Conservation (phyloP, 2,329 filamentous ascomycete species). For the Ploettnerulaceae sp. region DNA sequence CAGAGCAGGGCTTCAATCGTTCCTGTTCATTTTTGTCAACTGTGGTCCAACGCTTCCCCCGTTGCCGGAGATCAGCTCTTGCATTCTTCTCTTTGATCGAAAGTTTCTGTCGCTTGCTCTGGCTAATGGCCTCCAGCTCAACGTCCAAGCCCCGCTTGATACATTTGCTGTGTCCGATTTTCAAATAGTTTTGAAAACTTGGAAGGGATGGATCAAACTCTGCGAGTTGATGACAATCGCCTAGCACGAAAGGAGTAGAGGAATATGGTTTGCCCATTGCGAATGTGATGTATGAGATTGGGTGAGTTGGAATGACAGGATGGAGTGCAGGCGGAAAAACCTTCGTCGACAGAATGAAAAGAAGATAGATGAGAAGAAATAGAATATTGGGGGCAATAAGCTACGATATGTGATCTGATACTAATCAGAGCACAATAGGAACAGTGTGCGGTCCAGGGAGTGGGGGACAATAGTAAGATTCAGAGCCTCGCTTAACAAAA, state of each 20-base stretch:
- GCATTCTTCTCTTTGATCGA: background rate
- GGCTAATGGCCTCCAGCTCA: background rate
- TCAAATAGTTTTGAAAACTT: constrained; percentile 1
- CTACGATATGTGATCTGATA: background rate
- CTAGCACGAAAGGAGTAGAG: background rate
- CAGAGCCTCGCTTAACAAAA: background rate
- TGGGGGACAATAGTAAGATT: background rate
- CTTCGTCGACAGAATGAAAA: background rate
- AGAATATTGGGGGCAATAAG: background rate
- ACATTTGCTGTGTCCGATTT: background rate
- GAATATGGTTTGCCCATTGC: background rate
- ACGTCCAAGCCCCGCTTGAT: background rate
- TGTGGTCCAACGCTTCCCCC: background rate
- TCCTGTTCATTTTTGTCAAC: constrained; percentile 45
- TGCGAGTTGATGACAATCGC: background rate
- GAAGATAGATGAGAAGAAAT: background rate
- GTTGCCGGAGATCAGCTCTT: background rate
- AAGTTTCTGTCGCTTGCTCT: background rate
- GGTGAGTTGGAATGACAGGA: background rate
- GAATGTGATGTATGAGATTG: background rate
- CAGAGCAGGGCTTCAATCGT: constrained; percentile 85
- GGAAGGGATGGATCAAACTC: background rate
- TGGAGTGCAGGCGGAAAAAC: background rate
- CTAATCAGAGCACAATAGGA: background rate
- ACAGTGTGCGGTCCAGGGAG: background rate